These are phyloP conservation scores for Berberis vulgaris DNA, from an alignment of 164 flowering plant species.

Conservation along the genomic window DNA sequence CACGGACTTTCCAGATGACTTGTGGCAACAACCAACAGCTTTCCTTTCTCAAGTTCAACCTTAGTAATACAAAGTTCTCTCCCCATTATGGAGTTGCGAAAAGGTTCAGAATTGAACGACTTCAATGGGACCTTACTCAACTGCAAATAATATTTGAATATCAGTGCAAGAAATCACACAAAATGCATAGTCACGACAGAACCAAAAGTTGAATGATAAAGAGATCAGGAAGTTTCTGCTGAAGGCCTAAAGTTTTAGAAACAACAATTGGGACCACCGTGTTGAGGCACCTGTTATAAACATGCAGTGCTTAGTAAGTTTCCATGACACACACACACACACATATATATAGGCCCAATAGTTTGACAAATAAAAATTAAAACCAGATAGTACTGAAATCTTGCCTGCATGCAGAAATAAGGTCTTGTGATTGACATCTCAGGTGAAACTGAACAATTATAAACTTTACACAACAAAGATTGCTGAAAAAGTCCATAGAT, in stretches of 20 bases:
- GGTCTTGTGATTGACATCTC: not conserved
- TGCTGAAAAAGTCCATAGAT: not conserved
- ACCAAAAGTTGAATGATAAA: no score
- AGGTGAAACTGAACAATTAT: not conserved
- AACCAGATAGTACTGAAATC: not conserved
- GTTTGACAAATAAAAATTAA: not conserved
- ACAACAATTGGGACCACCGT: not conserved
- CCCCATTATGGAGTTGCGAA: slow-evolving; percentile 32
- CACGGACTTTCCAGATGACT: slow-evolving; percentile 71
- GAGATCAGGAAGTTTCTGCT: no score
- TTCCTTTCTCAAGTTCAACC: slow-evolving; percentile 25
- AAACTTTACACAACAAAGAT: not conserved
- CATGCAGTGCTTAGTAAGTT: not conserved
- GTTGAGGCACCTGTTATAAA: not conserved
- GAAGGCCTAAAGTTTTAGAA: no score
- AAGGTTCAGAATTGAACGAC: slow-evolving; percentile 43
- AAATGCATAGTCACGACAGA: not conserved
- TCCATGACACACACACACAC: not conserved
- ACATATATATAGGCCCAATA: not conserved
- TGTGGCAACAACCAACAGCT: slow-evolving; percentile 52
- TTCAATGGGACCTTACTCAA: slow-evolving; percentile 61
- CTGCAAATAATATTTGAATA: slow-evolving; percentile 25
- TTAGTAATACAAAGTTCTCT: slow-evolving; percentile 68
- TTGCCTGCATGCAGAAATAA: not conserved
- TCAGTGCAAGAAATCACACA: not conserved